Percentiles rank a stretch among this genome's conserved stretches.
phyloP scores from a whole-genome alignment of 2,329 filamentous ascomycete genomes.

The Exophiala calicioides region DNA sequence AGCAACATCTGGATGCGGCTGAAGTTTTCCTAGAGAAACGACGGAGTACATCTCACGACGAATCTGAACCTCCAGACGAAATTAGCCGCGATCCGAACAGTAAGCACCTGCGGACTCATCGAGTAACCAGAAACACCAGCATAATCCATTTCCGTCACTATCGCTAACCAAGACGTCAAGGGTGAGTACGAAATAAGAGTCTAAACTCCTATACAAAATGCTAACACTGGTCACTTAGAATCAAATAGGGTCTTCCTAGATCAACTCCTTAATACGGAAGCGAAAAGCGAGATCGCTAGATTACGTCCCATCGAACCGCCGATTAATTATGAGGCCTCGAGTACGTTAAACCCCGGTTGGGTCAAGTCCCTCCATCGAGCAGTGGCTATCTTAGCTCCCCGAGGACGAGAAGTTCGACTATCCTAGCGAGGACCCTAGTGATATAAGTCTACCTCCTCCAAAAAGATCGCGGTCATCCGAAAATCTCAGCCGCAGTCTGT shows the following conservation, averaged over 20 bases:
- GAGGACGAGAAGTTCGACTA: neutral
- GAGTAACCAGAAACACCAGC: neutral
- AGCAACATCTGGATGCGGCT: neutral
- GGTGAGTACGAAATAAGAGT: neutral
- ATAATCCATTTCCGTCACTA: neutral
- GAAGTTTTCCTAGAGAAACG: neutral
- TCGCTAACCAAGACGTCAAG: neutral
- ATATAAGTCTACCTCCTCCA: no score
- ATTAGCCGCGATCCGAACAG: neutral
- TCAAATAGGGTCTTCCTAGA: neutral
- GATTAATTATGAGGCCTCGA: neutral
- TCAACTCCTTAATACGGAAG: neutral
- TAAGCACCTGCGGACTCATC: neutral
- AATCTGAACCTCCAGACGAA: neutral
- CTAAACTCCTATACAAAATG: neutral
- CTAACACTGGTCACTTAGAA: neutral
- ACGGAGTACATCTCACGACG: neutral
- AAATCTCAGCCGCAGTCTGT: no score
- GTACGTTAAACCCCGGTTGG: neutral
- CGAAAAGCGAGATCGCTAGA: neutral
- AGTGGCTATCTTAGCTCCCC: neutral
- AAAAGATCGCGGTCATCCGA: no score
- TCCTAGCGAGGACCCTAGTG: no score
- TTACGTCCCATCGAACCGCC: neutral
- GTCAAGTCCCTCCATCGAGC: neutral